phyloP scores from a whole-genome alignment of 306 rosid species.

The Neltuma alba region DNA sequence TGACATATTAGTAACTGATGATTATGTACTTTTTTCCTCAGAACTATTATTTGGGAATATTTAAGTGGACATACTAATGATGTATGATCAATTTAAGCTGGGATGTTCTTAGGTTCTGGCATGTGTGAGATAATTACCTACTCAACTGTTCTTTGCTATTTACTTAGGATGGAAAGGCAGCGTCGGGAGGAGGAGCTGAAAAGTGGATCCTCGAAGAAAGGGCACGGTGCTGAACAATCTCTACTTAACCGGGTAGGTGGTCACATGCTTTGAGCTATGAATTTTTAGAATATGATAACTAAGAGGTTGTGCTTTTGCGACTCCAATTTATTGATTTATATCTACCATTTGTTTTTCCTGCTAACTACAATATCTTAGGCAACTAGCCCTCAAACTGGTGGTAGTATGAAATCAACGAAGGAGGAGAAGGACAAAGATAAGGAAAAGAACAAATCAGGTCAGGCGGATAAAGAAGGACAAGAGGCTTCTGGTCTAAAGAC shows the following conservation, averaged over 20 bases:
- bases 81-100: background rate
- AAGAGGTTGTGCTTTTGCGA: conserved; percentile 7
- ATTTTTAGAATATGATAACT: background rate
- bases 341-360: conserved; percentile 11
- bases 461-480: conserved; percentile 77
- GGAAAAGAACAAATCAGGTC: conserved; percentile 66
- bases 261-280: background rate
- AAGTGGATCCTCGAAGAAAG: conserved; percentile 73
- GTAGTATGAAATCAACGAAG: conserved; percentile 84
- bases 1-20: background rate
- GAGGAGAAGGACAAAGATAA: conserved; percentile 74
- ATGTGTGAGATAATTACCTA: background rate
- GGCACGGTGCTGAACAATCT: conserved; percentile 80
- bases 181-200: conserved; percentile 94
- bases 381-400: conserved; percentile 93
- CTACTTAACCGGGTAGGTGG: conserved; percentile 74
- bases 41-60: background rate
- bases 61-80: background rate
- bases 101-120: background rate
- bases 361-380: conserved; percentile 53
- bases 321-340: background rate
- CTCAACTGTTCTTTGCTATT: conserved; percentile 20
- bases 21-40: background rate
- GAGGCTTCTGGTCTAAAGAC: conserved; percentile 89
- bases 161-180: conserved; percentile 93